Evolutionary conservation across 163 green algal genomes (phyloP).

Genomic region (Trebouxia gelatinosa): DNA sequence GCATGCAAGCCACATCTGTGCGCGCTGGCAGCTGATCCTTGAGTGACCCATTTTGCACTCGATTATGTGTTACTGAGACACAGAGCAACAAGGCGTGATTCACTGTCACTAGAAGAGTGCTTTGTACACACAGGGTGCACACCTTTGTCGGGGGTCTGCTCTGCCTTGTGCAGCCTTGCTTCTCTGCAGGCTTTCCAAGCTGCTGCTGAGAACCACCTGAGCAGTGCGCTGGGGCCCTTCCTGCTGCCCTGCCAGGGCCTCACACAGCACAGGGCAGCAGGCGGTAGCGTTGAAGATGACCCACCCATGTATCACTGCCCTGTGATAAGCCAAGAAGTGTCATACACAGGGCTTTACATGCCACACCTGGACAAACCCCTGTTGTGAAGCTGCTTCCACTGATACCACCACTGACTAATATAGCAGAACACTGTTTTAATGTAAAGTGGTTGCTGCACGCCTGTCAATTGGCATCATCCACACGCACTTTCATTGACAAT

Average conservation of each 20-base stretch:
- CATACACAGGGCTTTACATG: neutral
- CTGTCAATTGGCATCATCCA: neutral
- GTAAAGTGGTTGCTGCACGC: neutral
- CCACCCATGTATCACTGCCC: slow-evolving; percentile 22
- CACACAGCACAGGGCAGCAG: slow-evolving; percentile 1
- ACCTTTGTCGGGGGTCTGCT: slow-evolving; percentile 28
- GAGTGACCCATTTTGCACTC: too few species aligned
- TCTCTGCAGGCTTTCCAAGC: slow-evolving; percentile 21
- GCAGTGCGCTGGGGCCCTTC: neutral
- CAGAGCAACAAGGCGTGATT: too few species aligned
- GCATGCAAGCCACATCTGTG: too few species aligned
- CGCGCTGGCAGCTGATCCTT: too few species aligned
- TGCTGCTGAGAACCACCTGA: slow-evolving; percentile 13
- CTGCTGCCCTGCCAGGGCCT: slow-evolving; percentile 10
- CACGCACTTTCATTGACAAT: neutral
- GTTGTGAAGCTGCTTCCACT: neutral
- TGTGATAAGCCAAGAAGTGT: too few species aligned
- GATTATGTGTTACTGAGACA: too few species aligned
- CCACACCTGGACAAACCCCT: neutral
- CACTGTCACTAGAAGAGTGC: too few species aligned
- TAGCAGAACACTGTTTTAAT: neutral
- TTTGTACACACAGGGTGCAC: too few species aligned
- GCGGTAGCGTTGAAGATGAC: slow-evolving; percentile 25
- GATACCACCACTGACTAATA: neutral
- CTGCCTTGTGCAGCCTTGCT: slow-evolving; percentile 3